Base-by-base conservation (phyloP, 345 rosid genomes). In the Ceriops decandra region DNA sequence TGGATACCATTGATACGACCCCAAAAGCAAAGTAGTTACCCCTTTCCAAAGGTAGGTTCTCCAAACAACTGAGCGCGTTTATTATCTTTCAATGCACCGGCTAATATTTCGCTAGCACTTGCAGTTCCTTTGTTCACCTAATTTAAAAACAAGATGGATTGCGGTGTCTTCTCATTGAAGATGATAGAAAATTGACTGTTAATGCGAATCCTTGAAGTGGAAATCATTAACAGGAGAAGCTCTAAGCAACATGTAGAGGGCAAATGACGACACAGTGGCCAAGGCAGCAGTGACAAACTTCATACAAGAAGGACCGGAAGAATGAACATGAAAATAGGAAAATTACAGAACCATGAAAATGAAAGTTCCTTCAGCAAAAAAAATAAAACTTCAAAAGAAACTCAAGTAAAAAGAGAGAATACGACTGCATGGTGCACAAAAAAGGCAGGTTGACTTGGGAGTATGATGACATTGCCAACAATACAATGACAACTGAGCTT, bases 101-200 rank as follows among this genome's bases (percentile, higher is more conserved):
- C 97, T 72, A 91, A 70, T 78, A 95, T 90, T 79, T 95, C 95
- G 26, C 99, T 95, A n/a, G 97, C 97, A 71, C 99, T 95, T 0
- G 99, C 99, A 0, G 96, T 91, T 24, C 99, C 99, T 80, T 90
- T 95, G 85, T 95, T 95, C 72, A 95, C 98, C 97, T 91, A 77
- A 61, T 46, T 62, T 60, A 75, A 71, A 58, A 15, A 24, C 4
- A 24, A 46, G 60, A 70, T 5, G 26, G 59, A 8, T 56, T 24
- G 1, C 6, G 1, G 59, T 8, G 31, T 24, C 28, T 35, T 31
- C 58, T 2, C 16, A 6, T 24, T 5, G 22, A 30, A 54, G 38
- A 24, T 36, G 47, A 30, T 62, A 36, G 38, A 52, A 62, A 21
- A 10, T 13, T 32, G 36, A 7, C 61, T 15, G 17, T 5, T 52